These are phyloP conservation scores for Pythium oligandrum DNA, from an alignment of 352 stramenopile genomes.

Conservation along the genomic window DNA sequence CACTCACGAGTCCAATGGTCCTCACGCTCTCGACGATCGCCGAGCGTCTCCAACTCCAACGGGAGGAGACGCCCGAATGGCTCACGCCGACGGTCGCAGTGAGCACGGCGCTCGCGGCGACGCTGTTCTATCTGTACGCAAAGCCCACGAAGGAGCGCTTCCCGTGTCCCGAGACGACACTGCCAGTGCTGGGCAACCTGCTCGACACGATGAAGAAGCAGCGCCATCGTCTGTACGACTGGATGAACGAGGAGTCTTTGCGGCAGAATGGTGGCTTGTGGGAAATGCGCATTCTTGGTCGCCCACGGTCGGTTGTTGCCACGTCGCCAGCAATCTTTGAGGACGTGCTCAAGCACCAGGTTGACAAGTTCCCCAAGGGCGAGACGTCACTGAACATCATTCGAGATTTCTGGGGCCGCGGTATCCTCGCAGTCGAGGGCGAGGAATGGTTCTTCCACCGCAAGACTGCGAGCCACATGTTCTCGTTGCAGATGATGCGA, in stretches of 20 bases:
- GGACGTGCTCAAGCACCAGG: conserved; percentile 42
- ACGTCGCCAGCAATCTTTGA: conserved; percentile 31
- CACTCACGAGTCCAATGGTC: not conserved
- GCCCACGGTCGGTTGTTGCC: conserved; percentile 25
- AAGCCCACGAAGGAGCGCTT: not conserved
- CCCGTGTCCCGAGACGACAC: conserved; percentile 17
- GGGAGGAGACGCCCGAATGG: not conserved
- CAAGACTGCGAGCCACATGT: conserved; percentile 84
- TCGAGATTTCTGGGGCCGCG: conserved; percentile 42
- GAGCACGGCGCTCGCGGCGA: not conserved
- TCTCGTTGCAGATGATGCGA: conserved; percentile 50
- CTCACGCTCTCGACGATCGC: not conserved
- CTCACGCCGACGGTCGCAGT: not conserved
- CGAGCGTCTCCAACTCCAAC: no score
- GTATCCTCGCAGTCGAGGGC: conserved; percentile 63
- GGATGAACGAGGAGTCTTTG: conserved; percentile 39
- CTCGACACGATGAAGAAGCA: conserved; percentile 44
- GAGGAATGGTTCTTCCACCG: conserved; percentile 60
- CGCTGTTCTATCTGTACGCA: not conserved
- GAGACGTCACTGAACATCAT: conserved; percentile 22
- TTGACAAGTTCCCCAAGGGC: conserved; percentile 50
- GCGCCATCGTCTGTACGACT: conserved; percentile 38
- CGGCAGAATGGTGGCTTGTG: conserved; percentile 21
- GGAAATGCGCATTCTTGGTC: conserved; percentile 28
- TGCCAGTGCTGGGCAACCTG: conserved; percentile 42